These are phyloP conservation scores for Ceratocystis papillata DNA, from an alignment of 2,329 filamentous ascomycete species.

Conservation along the genomic window DNA sequence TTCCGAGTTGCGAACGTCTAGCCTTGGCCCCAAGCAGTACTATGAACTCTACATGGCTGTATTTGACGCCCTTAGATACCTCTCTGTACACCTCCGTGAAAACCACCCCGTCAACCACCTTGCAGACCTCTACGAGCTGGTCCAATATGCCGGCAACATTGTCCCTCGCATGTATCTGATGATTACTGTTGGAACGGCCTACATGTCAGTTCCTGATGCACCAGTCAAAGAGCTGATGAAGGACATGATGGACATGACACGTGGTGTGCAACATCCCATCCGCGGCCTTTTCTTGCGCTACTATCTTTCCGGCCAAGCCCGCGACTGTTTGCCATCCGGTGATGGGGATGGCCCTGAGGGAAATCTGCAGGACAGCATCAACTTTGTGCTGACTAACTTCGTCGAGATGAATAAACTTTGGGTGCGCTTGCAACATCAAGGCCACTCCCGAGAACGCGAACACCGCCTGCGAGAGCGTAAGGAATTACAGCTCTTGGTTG, in stretches of 20 bases:
- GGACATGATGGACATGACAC: constrained; percentile 99
- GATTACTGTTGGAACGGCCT: constrained; percentile 97
- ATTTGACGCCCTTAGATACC: constrained; percentile 92
- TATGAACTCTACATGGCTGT: constrained; percentile 99
- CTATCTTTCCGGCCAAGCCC: constrained; percentile 87
- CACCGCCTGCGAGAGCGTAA: constrained; percentile 88
- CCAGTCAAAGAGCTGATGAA: constrained; percentile 99
- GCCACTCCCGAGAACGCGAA: constrained; percentile 88
- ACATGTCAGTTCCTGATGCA: constrained; percentile 97
- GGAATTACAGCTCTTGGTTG: constrained; percentile 88
- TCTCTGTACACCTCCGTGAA: constrained; percentile 91
- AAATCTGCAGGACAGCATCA: constrained; percentile 93
- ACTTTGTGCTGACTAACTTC: constrained; percentile 95
- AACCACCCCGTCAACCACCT: constrained; percentile 97
- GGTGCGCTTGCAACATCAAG: constrained; percentile 95
- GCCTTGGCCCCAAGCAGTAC: constrained; percentile 96
- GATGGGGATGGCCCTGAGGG: constrained; percentile 85
- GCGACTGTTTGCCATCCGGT: constrained; percentile 74
- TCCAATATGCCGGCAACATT: constrained; percentile 97
- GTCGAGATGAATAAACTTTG: constrained; percentile 99
- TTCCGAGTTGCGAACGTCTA: constrained; percentile 95
- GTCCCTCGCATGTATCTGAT: constrained; percentile 93
- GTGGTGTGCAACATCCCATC: constrained; percentile 92
- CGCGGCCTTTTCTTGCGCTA: constrained; percentile 91
- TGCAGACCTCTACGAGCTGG: constrained; percentile 92